phyloP scores from a whole-genome alignment of 2,329 filamentous ascomycete genomes.

The Pyricularia pennisetigena region DNA sequence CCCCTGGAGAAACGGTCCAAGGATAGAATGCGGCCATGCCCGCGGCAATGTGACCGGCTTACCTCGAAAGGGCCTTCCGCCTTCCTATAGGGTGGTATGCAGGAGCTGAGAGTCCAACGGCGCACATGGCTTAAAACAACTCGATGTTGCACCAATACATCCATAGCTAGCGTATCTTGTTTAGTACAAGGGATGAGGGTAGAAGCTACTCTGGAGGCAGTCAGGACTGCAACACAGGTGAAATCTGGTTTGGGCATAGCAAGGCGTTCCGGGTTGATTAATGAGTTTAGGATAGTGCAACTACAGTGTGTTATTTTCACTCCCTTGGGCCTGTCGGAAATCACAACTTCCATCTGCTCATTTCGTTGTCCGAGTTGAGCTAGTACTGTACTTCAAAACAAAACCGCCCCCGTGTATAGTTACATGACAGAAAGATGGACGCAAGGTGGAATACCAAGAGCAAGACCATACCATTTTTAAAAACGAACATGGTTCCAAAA shows the following conservation, averaged over 20 bases:
- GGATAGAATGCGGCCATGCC: neutral
- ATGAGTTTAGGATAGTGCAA: neutral
- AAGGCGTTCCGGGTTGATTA: constrained; percentile 8
- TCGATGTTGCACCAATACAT: neutral
- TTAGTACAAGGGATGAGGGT: neutral
- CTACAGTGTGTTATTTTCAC: neutral
- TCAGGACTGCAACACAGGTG: neutral
- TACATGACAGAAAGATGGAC: neutral
- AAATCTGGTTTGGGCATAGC: constrained; percentile 7
- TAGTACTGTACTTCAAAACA: neutral
- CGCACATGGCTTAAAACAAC: neutral
- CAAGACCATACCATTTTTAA: neutral
- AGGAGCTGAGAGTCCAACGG: neutral
- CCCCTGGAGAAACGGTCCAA: neutral
- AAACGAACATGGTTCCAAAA: neutral
- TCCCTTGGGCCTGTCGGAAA: neutral
- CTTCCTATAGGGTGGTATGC: neutral
- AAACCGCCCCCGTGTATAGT: neutral
- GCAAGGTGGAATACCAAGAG: neutral
- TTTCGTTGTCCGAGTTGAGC: neutral
- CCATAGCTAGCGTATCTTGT: neutral
- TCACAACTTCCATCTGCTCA: neutral
- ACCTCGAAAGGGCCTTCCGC: neutral
- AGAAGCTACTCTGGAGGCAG: neutral
- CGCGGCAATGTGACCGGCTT: too few species aligned